A percentile compares a stretch with the other conserved stretches of the same genome.
Conservation (phyloP, 208 protist species). For the Giardia duodenalis region DNA sequence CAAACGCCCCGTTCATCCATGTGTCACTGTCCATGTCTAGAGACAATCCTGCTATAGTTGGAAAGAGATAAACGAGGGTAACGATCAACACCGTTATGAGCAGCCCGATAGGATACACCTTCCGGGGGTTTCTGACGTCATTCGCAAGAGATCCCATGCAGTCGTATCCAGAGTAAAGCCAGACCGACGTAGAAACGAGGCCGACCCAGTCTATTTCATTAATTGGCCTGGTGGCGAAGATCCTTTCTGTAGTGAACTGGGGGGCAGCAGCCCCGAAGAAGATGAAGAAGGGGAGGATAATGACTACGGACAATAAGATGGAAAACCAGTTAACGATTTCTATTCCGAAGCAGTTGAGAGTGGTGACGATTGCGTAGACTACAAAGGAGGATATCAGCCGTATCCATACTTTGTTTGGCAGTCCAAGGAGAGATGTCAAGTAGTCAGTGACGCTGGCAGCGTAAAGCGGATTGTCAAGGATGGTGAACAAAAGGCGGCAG, state of each 20-base stretch:
- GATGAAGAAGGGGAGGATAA: neutral
- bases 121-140: neutral
- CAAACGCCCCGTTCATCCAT: neutral
- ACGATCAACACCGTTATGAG: neutral
- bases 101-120: neutral
- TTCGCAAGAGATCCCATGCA: neutral
- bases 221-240: neutral
- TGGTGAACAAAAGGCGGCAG: neutral
- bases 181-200: neutral
- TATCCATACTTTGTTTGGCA: neutral
- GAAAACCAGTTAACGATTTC: constrained; percentile 1
- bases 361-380: neutral
- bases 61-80: neutral
- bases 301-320: neutral
- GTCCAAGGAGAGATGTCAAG: neutral
- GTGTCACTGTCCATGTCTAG: neutral
- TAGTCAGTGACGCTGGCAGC: neutral
- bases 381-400: neutral
- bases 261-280: neutral
- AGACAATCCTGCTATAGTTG: neutral
- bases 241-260: neutral
- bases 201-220: neutral
- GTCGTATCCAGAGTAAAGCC: neutral
- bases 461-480: neutral
- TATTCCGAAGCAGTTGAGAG: neutral